These are phyloP conservation scores for Tremella mesenterica DNA, from an alignment of 768 basidiomycete species.

Conservation along the genomic window DNA sequence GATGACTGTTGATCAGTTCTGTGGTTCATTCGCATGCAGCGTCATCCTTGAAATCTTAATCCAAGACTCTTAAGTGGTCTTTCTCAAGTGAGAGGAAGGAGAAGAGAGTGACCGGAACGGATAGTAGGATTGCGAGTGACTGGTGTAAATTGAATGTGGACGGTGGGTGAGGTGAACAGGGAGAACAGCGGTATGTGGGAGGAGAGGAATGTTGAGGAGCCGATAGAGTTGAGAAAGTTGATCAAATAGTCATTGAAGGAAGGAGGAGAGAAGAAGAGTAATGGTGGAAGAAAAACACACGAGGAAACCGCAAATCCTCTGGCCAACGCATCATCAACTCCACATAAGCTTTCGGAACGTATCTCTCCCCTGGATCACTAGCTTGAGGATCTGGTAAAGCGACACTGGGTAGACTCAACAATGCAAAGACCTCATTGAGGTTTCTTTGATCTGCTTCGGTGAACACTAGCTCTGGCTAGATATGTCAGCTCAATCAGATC, in stretches of 20 bases:
- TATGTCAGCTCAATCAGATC: background rate
- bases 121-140: too few relatives aligned
- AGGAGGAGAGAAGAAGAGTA: background rate
- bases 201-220: too few relatives aligned
- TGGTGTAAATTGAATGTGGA: too few relatives aligned
- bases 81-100: too few relatives aligned
- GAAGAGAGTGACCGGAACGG: too few relatives aligned
- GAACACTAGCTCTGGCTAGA: constrained; percentile 18
- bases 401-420: constrained; percentile 16
- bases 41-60: too few relatives aligned
- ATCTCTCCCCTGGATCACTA: constrained; percentile 18
- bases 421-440: constrained; percentile 22
- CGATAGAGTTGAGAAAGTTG: too few relatives aligned
- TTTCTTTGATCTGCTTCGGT: constrained; percentile 25
- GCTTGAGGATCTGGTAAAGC: constrained; percentile 18
- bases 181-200: too few relatives aligned
- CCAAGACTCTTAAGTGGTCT: background rate
- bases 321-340: constrained; percentile 27
- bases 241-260: background rate
- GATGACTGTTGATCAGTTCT: constrained; percentile 53
- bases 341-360: constrained; percentile 18
- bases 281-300: too few relatives aligned
- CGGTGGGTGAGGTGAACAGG: too few relatives aligned
- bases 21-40: too few relatives aligned
- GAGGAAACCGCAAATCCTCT: constrained; percentile 39